Conservation (phyloP, 148 eudicot genomes). For the Drosera capensis region DNA sequence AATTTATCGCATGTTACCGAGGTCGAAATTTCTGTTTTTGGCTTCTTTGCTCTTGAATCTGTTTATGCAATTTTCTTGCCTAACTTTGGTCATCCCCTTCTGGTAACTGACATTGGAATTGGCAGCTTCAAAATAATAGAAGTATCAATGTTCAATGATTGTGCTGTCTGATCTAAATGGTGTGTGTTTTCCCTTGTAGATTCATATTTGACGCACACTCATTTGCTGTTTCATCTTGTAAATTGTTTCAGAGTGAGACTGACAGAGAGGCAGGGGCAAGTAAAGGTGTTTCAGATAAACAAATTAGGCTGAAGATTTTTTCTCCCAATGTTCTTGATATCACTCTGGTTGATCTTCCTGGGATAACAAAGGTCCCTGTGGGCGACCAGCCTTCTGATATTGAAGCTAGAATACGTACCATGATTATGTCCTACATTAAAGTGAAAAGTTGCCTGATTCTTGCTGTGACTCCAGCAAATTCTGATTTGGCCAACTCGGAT, state of each 20-base stretch:
- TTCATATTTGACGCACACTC: not conserved
- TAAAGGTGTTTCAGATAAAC: constrained; percentile 78
- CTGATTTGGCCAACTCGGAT: constrained; percentile 90
- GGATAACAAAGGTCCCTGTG: constrained; percentile 87
- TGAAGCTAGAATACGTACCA: constrained; percentile 75
- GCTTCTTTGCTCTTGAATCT: too few species aligned
- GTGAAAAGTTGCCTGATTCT: constrained; percentile 58
- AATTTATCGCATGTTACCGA: too few species aligned
- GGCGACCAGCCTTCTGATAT: constrained; percentile 95
- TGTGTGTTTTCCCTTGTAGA: too few species aligned
- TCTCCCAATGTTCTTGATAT: constrained; percentile 92
- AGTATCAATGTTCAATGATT: too few species aligned
- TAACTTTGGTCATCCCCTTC: too few species aligned
- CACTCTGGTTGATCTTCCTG: constrained; percentile 85
- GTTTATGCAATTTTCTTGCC: too few species aligned
- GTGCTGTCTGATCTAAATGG: too few species aligned
- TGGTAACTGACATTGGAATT: too few species aligned
- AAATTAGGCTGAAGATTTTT: constrained; percentile 66
- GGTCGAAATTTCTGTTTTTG: too few species aligned
- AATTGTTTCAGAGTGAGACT: constrained; percentile 59
- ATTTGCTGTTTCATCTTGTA: constrained; percentile 1
- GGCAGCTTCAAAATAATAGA: too few species aligned
- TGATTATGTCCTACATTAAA: constrained; percentile 78
- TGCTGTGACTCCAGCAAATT: constrained; percentile 88
- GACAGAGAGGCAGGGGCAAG: constrained; percentile 85